Percentiles rank a stretch among this genome's conserved stretches.
Evolutionary conservation across 306 rosid species (phyloP).

Genomic region (Betula pendula): DNA sequence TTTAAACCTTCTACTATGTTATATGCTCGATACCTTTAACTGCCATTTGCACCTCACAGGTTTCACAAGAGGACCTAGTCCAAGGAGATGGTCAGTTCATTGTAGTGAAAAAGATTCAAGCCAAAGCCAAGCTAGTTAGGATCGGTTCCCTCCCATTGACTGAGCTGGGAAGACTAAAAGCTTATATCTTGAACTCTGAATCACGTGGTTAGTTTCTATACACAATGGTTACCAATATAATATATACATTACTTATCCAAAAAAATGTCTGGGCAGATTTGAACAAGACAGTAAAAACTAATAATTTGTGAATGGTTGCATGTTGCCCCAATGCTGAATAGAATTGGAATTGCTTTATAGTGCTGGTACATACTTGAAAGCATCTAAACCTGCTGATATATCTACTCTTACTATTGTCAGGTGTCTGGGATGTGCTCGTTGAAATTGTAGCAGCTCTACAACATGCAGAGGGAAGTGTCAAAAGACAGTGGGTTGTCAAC

Average conservation of each 20-base stretch:
- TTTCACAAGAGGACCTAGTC: constrained; percentile 54
- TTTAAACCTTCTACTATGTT: not conserved
- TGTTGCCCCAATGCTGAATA: constrained; percentile 6
- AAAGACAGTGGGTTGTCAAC: constrained; percentile 81
- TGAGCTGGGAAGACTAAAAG: constrained; percentile 79
- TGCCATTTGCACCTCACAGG: constrained; percentile 45
- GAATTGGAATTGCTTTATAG: constrained; percentile 9
- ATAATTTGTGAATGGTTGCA: not conserved
- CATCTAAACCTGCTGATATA: constrained; percentile 26
- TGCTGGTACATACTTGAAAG: constrained; percentile 9
- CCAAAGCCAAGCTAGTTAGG: constrained; percentile 70
- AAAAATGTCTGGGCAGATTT: not conserved
- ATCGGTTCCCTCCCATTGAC: constrained; percentile 57
- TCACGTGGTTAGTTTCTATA: constrained; percentile 47
- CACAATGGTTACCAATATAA: not conserved
- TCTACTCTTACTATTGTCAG: constrained; percentile 44
- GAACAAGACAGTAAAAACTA: not conserved
- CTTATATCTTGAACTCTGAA: constrained; percentile 58
- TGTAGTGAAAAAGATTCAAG: constrained; percentile 60
- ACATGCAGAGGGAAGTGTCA: constrained; percentile 70
- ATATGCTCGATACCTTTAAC: constrained; percentile 10
- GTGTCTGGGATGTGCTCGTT: constrained; percentile 68
- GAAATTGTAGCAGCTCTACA: constrained; percentile 83
- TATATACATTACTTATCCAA: no score
- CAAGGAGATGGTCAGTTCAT: constrained; percentile 34